phyloP scores from a whole-genome alignment of 768 basidiomycete species.

The Boletus tylopilopsis region DNA sequence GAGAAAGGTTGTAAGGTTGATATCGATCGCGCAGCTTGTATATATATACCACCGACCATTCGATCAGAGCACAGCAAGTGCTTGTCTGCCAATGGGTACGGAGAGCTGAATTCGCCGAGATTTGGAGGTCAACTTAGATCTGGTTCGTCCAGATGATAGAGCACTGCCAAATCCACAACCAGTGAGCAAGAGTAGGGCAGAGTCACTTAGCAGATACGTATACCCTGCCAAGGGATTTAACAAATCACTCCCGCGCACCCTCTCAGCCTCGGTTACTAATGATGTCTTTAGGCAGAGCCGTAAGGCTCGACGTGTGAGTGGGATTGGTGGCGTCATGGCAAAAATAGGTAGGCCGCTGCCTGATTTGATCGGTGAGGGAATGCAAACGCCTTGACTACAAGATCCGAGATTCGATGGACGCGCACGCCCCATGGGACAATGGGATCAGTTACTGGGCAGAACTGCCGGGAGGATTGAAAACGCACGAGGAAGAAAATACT shows the following conservation, averaged over 20 bases:
- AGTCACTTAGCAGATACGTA: not conserved
- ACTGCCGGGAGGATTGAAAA: not conserved
- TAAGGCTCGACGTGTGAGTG: conserved; percentile 1
- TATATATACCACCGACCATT: conserved; percentile 14
- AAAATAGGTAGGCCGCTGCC: not conserved
- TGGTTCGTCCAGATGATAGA: not conserved
- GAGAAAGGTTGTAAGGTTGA: not conserved
- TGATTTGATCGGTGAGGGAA: not conserved
- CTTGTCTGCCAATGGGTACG: not conserved
- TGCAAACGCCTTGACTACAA: conserved; percentile 19
- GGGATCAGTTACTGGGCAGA: not conserved
- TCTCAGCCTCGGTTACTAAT: not conserved
- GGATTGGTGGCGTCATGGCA: conserved; percentile 10
- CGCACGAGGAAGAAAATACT: not conserved
- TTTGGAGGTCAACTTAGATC: not conserved
- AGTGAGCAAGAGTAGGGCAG: no score
- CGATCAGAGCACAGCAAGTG: conserved; percentile 18
- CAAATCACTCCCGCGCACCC: not conserved
- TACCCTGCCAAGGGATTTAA: no score
- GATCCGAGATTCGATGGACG: conserved; percentile 1
- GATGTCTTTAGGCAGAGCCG: conserved; percentile 2
- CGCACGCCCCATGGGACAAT: not conserved
- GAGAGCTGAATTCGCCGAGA: not conserved
- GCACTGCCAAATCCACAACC: no score
- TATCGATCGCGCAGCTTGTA: conserved; percentile 15